Percentiles rank a stretch among this genome's conserved stretches.
phyloP scores from a whole-genome alignment of 139 green algal species.

The Tetraselmis chui region DNA sequence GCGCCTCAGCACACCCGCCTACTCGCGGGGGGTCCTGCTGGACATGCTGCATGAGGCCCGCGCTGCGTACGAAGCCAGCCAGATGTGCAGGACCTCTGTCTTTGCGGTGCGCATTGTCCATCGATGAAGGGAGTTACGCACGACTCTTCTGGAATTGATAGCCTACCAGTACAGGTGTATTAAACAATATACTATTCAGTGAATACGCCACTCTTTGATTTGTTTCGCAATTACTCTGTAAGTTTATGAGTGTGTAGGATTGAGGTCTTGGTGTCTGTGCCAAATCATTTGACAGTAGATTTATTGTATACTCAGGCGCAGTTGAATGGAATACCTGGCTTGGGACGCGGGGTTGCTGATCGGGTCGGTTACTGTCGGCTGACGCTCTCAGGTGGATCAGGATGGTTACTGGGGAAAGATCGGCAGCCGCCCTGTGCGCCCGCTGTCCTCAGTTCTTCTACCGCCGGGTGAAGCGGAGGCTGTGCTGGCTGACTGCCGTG shows the following conservation, averaged over 20 bases:
- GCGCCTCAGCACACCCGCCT: background rate
- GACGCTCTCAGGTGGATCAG: background rate
- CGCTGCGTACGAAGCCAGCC: background rate
- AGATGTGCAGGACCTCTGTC: background rate
- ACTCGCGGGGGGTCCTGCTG: background rate
- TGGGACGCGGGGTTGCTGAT: too few relatives aligned
- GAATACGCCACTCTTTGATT: too few relatives aligned
- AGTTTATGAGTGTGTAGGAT: too few relatives aligned
- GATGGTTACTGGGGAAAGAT: constrained; percentile 20
- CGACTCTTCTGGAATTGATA: too few relatives aligned
- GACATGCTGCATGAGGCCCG: background rate
- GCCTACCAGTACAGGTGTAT: too few relatives aligned
- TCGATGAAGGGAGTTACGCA: too few relatives aligned
- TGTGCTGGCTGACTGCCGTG: constrained; percentile 25
- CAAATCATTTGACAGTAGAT: too few relatives aligned
- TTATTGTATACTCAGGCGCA: background rate
- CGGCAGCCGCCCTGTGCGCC: constrained; percentile 29
- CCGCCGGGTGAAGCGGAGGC: constrained; percentile 18
- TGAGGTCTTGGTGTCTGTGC: too few relatives aligned
- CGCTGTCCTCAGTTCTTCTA: constrained; percentile 29
- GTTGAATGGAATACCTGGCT: too few relatives aligned
- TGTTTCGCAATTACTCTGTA: too few relatives aligned
- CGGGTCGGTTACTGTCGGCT: too few relatives aligned
- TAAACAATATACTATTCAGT: too few relatives aligned
- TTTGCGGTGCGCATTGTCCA: background rate